Evolutionary conservation across 495 filamentous ascomycete genomes (phyloP).

Genomic region (Hypomontagnella monticulosa): DNA sequence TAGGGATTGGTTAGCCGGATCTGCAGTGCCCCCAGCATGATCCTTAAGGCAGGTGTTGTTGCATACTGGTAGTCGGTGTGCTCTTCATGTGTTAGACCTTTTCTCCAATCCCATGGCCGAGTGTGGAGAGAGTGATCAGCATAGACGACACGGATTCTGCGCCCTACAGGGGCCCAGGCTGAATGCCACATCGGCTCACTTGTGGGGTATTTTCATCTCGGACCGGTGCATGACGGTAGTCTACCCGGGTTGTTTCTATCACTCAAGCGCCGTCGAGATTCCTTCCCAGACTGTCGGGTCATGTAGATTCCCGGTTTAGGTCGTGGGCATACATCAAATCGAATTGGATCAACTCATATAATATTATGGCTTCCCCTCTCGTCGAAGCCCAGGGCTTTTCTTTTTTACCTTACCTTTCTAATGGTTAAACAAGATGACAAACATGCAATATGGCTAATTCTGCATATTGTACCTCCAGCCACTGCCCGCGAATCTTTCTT

Average conservation of each 20-base stretch:
- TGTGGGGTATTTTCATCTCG: slow-evolving; percentile 18
- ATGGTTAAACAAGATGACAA: slow-evolving; percentile 20
- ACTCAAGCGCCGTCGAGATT: slow-evolving; percentile 10
- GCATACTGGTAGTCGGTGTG: slow-evolving; percentile 19
- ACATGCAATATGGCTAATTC: slow-evolving; percentile 32
- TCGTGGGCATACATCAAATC: slow-evolving; percentile 10
- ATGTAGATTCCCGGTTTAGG: not conserved
- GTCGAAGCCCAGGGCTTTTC: not conserved
- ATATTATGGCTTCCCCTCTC: not conserved
- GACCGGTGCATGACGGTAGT: slow-evolving; percentile 22
- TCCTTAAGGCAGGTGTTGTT: not conserved
- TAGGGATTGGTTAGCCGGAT: not conserved
- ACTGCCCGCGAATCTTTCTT: slow-evolving; percentile 43
- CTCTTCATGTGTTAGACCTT: slow-evolving; percentile 17
- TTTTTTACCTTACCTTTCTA: not conserved
- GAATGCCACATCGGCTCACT: slow-evolving; percentile 20
- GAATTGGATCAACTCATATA: not conserved
- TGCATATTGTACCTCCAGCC: slow-evolving; percentile 18
- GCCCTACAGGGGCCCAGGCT: not conserved
- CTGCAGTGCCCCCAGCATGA: slow-evolving; percentile 5
- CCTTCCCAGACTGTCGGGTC: slow-evolving; percentile 8
- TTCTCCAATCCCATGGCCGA: slow-evolving; percentile 13
- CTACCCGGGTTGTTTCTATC: slow-evolving; percentile 24
- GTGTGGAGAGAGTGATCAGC: slow-evolving; percentile 10
- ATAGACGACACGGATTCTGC: not conserved